Evolutionary conservation across 495 filamentous ascomycete genomes (phyloP), one percentile per base, ranked within the genome.

Genomic region (Letharia columbiana): DNA sequence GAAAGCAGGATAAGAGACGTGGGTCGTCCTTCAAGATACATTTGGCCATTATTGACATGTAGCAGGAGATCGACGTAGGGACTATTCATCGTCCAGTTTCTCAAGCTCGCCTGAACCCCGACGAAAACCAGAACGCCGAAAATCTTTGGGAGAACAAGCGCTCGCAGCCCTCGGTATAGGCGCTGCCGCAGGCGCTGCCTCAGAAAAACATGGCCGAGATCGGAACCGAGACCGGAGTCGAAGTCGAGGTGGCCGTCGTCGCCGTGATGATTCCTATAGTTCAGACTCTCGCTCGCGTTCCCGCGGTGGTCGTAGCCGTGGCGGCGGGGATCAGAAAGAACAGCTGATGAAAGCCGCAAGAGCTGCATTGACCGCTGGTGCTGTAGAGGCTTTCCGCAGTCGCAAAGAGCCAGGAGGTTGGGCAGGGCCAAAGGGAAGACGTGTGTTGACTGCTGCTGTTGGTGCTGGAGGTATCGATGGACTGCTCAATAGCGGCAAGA

Each of bases 381-480:
- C 91, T 13, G 84, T 90, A 33, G 91, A 96, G 77, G 92, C 92
- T 39, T 95, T 95, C 82, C 85, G 89, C 45, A 82, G 87, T 47
- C 89, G 91, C 73, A 95, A 94, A 70, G 87, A 91, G 59, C 88
- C 89, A 1, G 92, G 92, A 60, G 83, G 85, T 28, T 95, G 90
- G 89, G 87, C 83, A 44, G 92, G 91, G 57, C 85, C 87, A 41
- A 96, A 96, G 75, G 90, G 90, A 65, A 91, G 89, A 75, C 88
- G 91, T 47, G 85, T 96, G 67, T 81, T 95, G 28, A 96, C 91
- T 35, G 91, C 92, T 28, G 92, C 92, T 23, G 82, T 93, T 41
- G 85, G 89, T 70, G 91, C 92, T 56, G 92, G 89, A 70, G 88
- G 91, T 40, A 86, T 95, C 65, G 90, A 95, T 75, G 87, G 87